A percentile compares a stretch with the other conserved stretches of the same genome.
Conservation (phyloP, 148 eudicot genomes). For the Polygonum aviculare region DNA sequence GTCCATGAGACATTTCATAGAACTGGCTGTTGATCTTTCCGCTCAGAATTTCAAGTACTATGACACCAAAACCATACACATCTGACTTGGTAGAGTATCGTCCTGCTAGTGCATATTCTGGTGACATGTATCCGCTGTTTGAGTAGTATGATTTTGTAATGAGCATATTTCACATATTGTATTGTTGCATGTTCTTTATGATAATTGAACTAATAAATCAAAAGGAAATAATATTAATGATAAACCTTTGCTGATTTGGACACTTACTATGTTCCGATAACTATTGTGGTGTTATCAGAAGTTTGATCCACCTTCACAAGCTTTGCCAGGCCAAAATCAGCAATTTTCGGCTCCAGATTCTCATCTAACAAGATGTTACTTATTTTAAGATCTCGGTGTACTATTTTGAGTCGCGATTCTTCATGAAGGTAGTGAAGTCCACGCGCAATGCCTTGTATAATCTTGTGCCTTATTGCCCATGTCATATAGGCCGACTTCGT, state of each 20-base stretch:
- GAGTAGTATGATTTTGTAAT: too few relatives aligned
- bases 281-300: not conserved
- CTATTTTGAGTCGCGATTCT: slow-evolving; percentile 29
- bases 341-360: slow-evolving; percentile 8
- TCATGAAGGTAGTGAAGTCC: slow-evolving; percentile 38
- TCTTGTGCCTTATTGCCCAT: slow-evolving; percentile 29
- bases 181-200: not conserved
- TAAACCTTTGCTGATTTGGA: too few relatives aligned
- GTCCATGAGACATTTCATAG: not conserved
- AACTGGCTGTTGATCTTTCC: not conserved
- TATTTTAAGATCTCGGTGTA: slow-evolving; percentile 34
- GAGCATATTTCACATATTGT: not conserved
- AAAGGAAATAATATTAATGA: too few relatives aligned
- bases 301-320: not conserved
- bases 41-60: not conserved
- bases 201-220: not conserved
- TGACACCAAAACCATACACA: not conserved
- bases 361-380: slow-evolving; percentile 35
- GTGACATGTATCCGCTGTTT: too few relatives aligned
- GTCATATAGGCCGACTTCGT: slow-evolving; percentile 11
- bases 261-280: slow-evolving; percentile 2
- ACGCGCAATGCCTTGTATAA: slow-evolving; percentile 30
- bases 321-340: slow-evolving; percentile 3
- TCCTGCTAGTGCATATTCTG: not conserved
- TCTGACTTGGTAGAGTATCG: slow-evolving; percentile 6